A percentile compares a stretch with the other conserved stretches of the same genome.
Conservation (phyloP, 768 basidiomycete species). For the Dioszegia aurantiaca region DNA sequence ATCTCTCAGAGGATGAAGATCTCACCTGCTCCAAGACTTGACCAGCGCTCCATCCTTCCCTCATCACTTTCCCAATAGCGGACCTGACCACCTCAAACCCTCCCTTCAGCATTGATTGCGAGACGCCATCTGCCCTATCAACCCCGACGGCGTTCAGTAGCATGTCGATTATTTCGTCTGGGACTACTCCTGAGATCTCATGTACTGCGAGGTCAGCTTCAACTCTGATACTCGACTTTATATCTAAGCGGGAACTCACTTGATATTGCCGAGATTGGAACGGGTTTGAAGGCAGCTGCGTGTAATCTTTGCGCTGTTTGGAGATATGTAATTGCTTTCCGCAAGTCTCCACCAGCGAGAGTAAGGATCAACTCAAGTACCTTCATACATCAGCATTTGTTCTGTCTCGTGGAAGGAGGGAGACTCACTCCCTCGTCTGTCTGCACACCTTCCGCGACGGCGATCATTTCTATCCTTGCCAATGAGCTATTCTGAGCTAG, state of each 20-base stretch:
- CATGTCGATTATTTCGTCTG: slow-evolving; percentile 65
- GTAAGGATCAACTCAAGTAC: slow-evolving; percentile 47
- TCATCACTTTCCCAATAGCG: slow-evolving; percentile 71
- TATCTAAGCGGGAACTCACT: slow-evolving; percentile 48
- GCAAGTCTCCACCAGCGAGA: slow-evolving; percentile 80
- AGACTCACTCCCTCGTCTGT: slow-evolving; percentile 52
- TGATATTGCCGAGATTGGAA: slow-evolving; percentile 69
- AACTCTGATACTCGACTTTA: too few relatives aligned
- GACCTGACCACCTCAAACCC: slow-evolving; percentile 58
- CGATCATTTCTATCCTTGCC: slow-evolving; percentile 74
- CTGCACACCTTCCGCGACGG: slow-evolving; percentile 66
- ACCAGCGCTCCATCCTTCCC: slow-evolving; percentile 88
- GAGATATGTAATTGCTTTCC: slow-evolving; percentile 94
- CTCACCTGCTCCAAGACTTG: slow-evolving; percentile 84
- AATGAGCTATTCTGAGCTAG: slow-evolving; percentile 75
- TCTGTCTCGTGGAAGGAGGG: not conserved
- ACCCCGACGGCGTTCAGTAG: slow-evolving; percentile 73
- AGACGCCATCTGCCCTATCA: slow-evolving; percentile 56
- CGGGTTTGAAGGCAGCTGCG: slow-evolving; percentile 67
- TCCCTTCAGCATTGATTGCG: slow-evolving; percentile 20
- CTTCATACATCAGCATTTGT: slow-evolving; percentile 20
- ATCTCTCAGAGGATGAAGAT: not conserved
- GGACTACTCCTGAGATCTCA: slow-evolving; percentile 95
- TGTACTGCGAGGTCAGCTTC: slow-evolving; percentile 57
- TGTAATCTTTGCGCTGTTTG: slow-evolving; percentile 92